phyloP scores from a whole-genome alignment of 1,139 yeast genomes.

The Diutina sp. region DNA sequence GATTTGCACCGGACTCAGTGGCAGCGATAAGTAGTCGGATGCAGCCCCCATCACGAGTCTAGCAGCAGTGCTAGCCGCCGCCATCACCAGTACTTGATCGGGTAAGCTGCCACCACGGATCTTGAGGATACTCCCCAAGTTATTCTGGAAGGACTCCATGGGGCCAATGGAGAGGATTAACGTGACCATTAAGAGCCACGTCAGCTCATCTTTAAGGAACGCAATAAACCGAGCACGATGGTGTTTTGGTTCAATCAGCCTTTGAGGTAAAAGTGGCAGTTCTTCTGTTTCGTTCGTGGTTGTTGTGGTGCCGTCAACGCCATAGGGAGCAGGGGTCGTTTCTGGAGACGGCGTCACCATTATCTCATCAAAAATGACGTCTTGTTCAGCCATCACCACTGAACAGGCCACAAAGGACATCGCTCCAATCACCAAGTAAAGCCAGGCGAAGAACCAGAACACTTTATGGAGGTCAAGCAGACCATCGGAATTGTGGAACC shows the following conservation, averaged over 20 bases:
- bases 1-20: constrained; percentile 14
- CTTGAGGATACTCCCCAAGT: constrained; percentile 56
- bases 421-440: constrained; percentile 44
- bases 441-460: constrained; percentile 42
- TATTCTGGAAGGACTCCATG: constrained; percentile 75
- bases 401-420: constrained; percentile 53
- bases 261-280: constrained; percentile 6
- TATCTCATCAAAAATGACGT: constrained; percentile 25
- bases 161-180: constrained; percentile 73
- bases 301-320: constrained; percentile 4
- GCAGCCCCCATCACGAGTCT: constrained; percentile 54
- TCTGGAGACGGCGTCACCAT: constrained; percentile 6
- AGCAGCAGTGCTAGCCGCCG: constrained; percentile 25
- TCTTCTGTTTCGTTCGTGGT: constrained; percentile 7
- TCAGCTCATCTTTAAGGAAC: constrained; percentile 51
- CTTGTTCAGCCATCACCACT: constrained; percentile 50
- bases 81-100: constrained; percentile 27
- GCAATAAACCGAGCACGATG: constrained; percentile 34
- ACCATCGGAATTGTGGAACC: constrained; percentile 8
- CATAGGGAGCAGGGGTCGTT: constrained; percentile 2
- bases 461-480: constrained; percentile 37
- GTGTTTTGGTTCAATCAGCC: constrained; percentile 25
- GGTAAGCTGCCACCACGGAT: constrained; percentile 1
- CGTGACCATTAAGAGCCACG: constrained; percentile 51
- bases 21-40: constrained; percentile 39